Evolutionary conservation across 495 filamentous ascomycete genomes (phyloP).

Genomic region (Cenococcum geophilum): DNA sequence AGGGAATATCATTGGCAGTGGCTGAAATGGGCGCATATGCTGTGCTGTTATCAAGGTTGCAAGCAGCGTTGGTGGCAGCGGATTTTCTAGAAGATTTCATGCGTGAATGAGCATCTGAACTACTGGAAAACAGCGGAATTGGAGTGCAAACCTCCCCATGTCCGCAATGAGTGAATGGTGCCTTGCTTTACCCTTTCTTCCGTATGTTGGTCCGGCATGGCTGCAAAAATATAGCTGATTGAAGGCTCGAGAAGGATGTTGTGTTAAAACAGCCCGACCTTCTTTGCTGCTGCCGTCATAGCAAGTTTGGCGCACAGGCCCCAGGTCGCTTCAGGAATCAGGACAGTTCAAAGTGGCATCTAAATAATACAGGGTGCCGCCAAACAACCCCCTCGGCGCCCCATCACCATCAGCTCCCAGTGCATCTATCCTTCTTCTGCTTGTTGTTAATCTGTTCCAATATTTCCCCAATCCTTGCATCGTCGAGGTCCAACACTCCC

Average conservation of each 20-base stretch:
- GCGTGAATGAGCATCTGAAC: slow-evolving; percentile 24
- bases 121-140: neutral
- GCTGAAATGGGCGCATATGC: slow-evolving; percentile 66
- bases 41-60: slow-evolving; percentile 75
- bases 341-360: neutral
- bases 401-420: neutral
- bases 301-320: neutral
- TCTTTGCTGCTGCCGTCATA: neutral
- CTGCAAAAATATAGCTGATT: neutral
- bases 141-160: slow-evolving; percentile 65
- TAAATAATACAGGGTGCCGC: neutral
- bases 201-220: slow-evolving; percentile 21
- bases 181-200: slow-evolving; percentile 40
- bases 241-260: neutral
- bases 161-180: slow-evolving; percentile 50
- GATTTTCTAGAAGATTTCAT: slow-evolving; percentile 55
- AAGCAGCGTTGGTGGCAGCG: slow-evolving; percentile 70
- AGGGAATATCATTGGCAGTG: slow-evolving; percentile 72
- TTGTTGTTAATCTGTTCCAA: too few relatives aligned
- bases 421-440: too few relatives aligned
- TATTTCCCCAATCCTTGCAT: neutral
- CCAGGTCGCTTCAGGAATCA: neutral
- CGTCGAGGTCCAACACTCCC: slow-evolving; percentile 11
- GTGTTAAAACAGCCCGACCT: neutral
- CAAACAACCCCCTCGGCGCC: neutral